Evolutionary conservation across 1,284 basidiomycete species (phyloP), one percentile per base, ranked within the genome.

Genomic region (Cutaneotrichosporon curvatum): DNA sequence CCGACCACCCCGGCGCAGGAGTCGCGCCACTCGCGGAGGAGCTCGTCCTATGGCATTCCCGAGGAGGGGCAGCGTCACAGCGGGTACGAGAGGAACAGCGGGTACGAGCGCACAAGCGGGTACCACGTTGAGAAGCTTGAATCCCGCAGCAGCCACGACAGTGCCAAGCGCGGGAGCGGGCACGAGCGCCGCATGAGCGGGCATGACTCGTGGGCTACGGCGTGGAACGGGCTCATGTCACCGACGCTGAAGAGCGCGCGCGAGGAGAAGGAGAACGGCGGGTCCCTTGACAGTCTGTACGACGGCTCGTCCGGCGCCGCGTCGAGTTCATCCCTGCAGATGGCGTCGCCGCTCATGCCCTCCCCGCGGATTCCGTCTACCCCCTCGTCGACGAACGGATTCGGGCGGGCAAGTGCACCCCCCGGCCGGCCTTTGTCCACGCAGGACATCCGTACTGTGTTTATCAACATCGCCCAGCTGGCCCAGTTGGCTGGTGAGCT

Each of bases 401-500:
- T 33, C 4, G 43, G 35, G 7, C 45, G 45, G 15, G 23, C 43
- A 28, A 37, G 33, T 16, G n/a, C 58, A 9, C 58, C 59, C 19
- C 45, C 58, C 5, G 62, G 59, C 3, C 61, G 59, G 23, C 81
- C 86, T 0, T 82, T 95, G 78, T 78, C 81, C 3, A 68, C 72
- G 1, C 80, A 84, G 22, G 87, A 90, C 62, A 73, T 79, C 21
- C 80, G 79, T 56, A 78, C 81, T 47, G 82, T 92, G 19, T 91
- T 92, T 71, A 77, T 79, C 55, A 90, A 91, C 64, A 76, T 91
- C 32, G 76, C 81, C 16, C 81, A 87, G 43, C 75, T 90, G 12
- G 85, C 86, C 1, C 61, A 76, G 3, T 81, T 88, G 44, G 77
- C 87, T 1, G 82, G 85, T 56, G 73, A 76, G 42, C 81, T 91